A percentile compares a stretch with the other conserved stretches of the same genome.
These are phyloP conservation scores for Oropetium thomaeum DNA, from an alignment of 176 grass and related monocot genomes.

Conservation along the genomic window DNA sequence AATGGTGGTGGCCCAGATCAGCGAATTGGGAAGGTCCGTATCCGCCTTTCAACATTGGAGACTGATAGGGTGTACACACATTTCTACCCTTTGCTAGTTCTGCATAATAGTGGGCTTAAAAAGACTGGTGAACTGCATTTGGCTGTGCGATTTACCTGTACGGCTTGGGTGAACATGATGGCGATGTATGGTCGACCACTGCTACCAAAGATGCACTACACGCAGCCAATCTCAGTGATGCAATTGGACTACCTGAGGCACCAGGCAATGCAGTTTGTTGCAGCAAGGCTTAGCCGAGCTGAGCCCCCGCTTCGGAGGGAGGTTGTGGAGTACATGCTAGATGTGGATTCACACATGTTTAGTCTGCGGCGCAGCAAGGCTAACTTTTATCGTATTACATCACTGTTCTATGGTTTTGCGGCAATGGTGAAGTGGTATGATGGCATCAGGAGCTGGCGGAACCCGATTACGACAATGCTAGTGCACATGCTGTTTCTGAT, in stretches of 20 bases:
- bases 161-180: conserved; percentile 92
- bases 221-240: conserved; percentile 74
- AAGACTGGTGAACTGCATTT: conserved; percentile 92
- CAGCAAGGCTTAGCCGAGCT: conserved; percentile 64
- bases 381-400: conserved; percentile 85
- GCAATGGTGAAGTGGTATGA: conserved; percentile 66
- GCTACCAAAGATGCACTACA: conserved; percentile 94
- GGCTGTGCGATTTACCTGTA: conserved; percentile 89
- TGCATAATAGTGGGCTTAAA: conserved; percentile 73
- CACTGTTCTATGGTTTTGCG: conserved; percentile 56
- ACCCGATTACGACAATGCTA: conserved; percentile 75
- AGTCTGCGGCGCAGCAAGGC: conserved; percentile 93
- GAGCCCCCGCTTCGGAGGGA: conserved; percentile 80
- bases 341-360: conserved; percentile 94
- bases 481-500: conserved; percentile 89
- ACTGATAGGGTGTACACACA: conserved; percentile 87
- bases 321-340: conserved; percentile 90
- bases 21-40: conserved; percentile 89
- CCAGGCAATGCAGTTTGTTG: conserved; percentile 75
- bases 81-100: conserved; percentile 82
- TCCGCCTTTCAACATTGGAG: conserved; percentile 80
- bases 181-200: conserved; percentile 67
- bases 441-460: conserved; percentile 79
- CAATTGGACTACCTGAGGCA: conserved; percentile 73
- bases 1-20: conserved; percentile 61